Evolutionary conservation across 768 basidiomycete genomes (phyloP).

Genomic region (Suillus subaureus): DNA sequence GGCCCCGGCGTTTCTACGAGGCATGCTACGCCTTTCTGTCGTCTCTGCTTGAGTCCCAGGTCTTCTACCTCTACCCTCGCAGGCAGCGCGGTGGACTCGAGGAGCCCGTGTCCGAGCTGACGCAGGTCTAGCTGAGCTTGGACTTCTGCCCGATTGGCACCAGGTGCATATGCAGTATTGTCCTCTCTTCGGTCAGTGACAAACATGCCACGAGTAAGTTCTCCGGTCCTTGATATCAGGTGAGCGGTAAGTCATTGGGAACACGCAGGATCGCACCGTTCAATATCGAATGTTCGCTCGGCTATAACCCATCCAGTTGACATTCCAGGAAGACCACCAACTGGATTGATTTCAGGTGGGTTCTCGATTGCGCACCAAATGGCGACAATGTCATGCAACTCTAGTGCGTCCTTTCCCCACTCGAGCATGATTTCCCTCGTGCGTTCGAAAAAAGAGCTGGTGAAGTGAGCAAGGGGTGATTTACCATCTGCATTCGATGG

Average conservation of each 20-base stretch:
- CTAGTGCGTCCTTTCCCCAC: constrained; percentile 84
- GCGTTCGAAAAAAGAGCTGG: constrained; percentile 75
- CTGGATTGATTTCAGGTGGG: constrained; percentile 47
- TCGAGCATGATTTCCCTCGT: constrained; percentile 75
- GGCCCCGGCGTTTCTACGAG: too few species aligned
- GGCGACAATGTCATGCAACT: constrained; percentile 88
- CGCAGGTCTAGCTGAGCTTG: constrained; percentile 53
- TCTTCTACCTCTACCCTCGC: constrained; percentile 54
- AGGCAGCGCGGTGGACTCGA: constrained; percentile 56
- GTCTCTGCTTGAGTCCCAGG: constrained; percentile 2
- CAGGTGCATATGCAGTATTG: constrained; percentile 62
- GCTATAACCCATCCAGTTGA: constrained; percentile 58
- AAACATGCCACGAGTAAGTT: constrained; percentile 85
- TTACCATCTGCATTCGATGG: constrained; percentile 55
- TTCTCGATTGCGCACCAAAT: constrained; percentile 86
- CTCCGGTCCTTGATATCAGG: constrained; percentile 54
- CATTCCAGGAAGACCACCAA: constrained; percentile 28
- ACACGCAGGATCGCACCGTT: constrained; percentile 50
- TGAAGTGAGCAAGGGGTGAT: constrained; percentile 70
- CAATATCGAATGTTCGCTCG: constrained; percentile 63
- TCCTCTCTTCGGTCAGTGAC: constrained; percentile 79
- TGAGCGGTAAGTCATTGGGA: constrained; percentile 5
- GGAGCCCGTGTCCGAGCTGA: constrained; percentile 34
- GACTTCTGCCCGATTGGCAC: constrained; percentile 63
- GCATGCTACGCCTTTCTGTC: constrained; percentile 38